Conservation (phyloP, 2,329 filamentous ascomycete genomes). For the Tolypocladium inflatum region DNA sequence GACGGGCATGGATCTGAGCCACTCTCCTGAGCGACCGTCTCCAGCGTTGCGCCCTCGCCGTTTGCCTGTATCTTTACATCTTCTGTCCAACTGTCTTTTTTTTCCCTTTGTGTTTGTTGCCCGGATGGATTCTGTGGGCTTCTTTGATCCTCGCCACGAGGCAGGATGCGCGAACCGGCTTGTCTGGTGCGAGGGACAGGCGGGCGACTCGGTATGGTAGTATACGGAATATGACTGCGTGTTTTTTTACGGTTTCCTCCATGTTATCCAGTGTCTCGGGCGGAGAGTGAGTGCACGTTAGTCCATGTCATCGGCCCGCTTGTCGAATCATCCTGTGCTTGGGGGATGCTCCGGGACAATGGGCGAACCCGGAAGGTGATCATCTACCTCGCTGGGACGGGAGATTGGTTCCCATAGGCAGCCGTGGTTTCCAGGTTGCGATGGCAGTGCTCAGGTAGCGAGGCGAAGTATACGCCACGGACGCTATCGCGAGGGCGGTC, state of each 20-base stretch:
- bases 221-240: not conserved
- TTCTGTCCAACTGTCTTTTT: not conserved
- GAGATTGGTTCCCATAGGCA: no score
- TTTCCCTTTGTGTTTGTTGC: not conserved
- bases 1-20: not conserved
- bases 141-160: not conserved
- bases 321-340: no score
- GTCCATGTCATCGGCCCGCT: no score
- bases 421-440: no score
- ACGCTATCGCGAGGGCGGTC: no score
- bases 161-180: not conserved
- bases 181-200: not conserved
- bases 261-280: not conserved
- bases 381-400: not conserved
- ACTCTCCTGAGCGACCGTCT: not conserved
- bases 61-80: not conserved
- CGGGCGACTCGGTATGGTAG: not conserved
- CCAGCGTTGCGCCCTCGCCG: not conserved
- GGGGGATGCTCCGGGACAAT: not conserved
- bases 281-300: not conserved
- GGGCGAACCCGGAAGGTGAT: not conserved
- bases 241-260: not conserved
- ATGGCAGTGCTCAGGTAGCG: no score
- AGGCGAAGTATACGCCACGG: no score
- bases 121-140: not conserved